Conservation (phyloP, 495 filamentous ascomycete genomes). For the Talaromyces borbonicus region DNA sequence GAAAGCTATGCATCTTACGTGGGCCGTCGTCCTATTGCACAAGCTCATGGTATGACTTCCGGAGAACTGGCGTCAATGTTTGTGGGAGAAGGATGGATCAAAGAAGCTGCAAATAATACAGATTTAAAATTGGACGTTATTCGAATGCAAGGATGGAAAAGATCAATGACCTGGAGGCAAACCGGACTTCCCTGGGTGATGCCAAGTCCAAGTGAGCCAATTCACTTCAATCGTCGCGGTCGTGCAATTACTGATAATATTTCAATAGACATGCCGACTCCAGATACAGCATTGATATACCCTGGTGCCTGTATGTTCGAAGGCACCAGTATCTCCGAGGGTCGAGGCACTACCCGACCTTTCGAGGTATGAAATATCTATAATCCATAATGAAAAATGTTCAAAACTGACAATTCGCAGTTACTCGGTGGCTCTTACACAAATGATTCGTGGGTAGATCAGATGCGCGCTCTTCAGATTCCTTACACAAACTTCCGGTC, state of each 20-base stretch:
- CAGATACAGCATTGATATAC: conserved; percentile 7
- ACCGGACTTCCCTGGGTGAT: conserved; percentile 8
- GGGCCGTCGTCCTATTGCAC: conserved; percentile 6
- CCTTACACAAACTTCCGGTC: conserved; percentile 2
- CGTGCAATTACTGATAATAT: neutral
- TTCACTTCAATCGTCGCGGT: neutral
- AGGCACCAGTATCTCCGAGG: conserved; percentile 6
- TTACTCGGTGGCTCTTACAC: conserved; percentile 1
- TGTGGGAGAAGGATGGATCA: conserved; percentile 3
- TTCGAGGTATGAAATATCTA: conserved; percentile 4
- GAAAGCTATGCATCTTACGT: conserved; percentile 8
- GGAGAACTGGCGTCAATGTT: conserved; percentile 7
- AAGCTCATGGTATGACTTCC: conserved; percentile 7
- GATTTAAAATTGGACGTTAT: conserved; percentile 2
- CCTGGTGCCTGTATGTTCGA: conserved; percentile 8
- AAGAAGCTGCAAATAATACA: conserved; percentile 1
- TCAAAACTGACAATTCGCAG: neutral
- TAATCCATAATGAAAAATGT: neutral
- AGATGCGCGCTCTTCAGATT: conserved; percentile 4
- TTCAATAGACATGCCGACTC: conserved; percentile 4
- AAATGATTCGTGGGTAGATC: conserved; percentile 4
- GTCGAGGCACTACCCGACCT: conserved; percentile 6
- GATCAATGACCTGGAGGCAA: conserved; percentile 7
- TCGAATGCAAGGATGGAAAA: conserved; percentile 5
- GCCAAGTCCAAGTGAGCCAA: conserved; percentile 5